Conservation (phyloP, 2,329 filamentous ascomycete genomes). For the Spiromastix sp. region DNA sequence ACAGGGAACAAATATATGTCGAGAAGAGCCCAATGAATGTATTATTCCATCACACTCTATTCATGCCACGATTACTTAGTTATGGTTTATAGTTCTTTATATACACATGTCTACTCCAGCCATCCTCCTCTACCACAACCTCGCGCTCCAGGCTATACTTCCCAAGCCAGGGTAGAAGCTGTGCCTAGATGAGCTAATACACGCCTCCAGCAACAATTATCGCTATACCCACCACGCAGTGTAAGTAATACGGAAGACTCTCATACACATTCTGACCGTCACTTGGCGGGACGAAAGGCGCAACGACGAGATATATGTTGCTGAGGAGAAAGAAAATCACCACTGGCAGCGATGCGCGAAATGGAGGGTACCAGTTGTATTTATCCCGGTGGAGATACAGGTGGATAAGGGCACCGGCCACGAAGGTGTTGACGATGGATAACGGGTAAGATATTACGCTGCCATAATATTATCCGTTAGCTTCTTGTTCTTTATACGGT, state of each 20-base stretch:
- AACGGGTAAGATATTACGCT: slow-evolving; percentile 15
- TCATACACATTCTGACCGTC: slow-evolving; percentile 37
- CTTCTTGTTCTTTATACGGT: not conserved
- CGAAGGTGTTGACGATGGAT: slow-evolving; percentile 19
- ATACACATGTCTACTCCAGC: slow-evolving; percentile 8
- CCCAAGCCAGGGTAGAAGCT: slow-evolving; percentile 7
- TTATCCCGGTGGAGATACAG: slow-evolving; percentile 23
- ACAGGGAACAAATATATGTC: too few species aligned
- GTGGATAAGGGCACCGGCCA: slow-evolving; percentile 41
- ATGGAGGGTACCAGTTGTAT: slow-evolving; percentile 43
- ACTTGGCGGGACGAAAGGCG: slow-evolving; percentile 42
- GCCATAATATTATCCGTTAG: slow-evolving; percentile 1
- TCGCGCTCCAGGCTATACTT: slow-evolving; percentile 8
- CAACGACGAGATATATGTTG: slow-evolving; percentile 51
- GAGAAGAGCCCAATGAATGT: too few species aligned
- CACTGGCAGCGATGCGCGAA: slow-evolving; percentile 45
- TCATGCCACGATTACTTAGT: too few species aligned
- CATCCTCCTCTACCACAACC: slow-evolving; percentile 9
- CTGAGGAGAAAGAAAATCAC: slow-evolving; percentile 49
- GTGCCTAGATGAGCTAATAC: slow-evolving; percentile 30
- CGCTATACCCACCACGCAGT: slow-evolving; percentile 38
- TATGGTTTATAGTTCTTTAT: slow-evolving; percentile 2
- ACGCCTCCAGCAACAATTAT: slow-evolving; percentile 35
- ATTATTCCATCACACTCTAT: too few species aligned
- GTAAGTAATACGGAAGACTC: slow-evolving; percentile 37